Conservation (phyloP, 225 moss, liverwort and hornwort genomes). For the Pleurozium schreberi region DNA sequence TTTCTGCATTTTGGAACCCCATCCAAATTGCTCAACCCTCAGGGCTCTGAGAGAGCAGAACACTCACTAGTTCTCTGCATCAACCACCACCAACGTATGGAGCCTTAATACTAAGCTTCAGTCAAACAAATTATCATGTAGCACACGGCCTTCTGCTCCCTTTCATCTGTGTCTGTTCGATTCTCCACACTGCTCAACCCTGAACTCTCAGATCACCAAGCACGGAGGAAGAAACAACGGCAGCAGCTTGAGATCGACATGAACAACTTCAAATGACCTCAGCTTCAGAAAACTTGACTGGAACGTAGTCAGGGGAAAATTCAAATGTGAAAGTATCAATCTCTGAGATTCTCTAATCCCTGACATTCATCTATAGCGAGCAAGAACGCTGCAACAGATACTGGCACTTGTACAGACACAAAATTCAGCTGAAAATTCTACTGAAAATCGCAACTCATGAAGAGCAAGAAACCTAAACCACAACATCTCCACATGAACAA, state of each 20-base stretch:
- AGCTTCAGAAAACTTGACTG: neutral
- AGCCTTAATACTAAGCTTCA: neutral
- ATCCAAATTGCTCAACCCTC: neutral
- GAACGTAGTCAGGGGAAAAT: neutral
- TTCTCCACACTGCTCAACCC: neutral
- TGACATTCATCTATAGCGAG: neutral
- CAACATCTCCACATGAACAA: too few species aligned
- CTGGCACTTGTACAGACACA: neutral
- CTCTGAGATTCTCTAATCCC: neutral
- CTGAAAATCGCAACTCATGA: neutral
- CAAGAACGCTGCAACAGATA: neutral
- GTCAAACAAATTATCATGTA: neutral
- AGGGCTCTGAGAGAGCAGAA: neutral
- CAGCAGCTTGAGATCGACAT: neutral
- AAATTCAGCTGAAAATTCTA: neutral
- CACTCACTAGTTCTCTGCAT: neutral
- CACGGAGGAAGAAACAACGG: neutral
- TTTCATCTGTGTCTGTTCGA: neutral
- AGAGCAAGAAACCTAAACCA: too few species aligned
- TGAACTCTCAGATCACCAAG: neutral
- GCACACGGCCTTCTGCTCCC: neutral
- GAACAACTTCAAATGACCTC: neutral
- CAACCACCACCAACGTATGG: neutral
- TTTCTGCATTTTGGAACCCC: neutral
- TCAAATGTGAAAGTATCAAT: neutral